Evolutionary conservation across 169 alveolate species (phyloP).

Genomic region (Perkinsus olseni): DNA sequence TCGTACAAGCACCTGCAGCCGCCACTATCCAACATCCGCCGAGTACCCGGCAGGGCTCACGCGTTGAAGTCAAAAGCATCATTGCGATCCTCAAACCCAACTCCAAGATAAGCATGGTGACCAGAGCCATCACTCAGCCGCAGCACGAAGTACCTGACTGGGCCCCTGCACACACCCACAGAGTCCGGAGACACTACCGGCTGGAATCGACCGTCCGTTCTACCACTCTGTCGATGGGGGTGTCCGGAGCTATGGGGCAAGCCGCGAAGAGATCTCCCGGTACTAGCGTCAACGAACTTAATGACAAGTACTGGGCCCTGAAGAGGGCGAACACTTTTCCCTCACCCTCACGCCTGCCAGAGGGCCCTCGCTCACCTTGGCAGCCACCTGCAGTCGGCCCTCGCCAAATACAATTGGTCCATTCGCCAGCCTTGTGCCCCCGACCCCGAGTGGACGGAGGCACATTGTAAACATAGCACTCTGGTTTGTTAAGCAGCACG

Average conservation of each 20-base stretch:
- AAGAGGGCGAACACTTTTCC: background rate
- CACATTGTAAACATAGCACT: conserved; percentile 20
- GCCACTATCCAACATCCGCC: background rate
- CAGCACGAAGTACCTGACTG: conserved; percentile 19
- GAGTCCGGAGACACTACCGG: background rate
- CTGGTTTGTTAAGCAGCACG: conserved; percentile 8
- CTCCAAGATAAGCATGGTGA: conserved; percentile 20
- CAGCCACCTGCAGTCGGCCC: conserved; percentile 17
- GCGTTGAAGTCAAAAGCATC: conserved; percentile 30
- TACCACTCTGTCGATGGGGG: conserved; percentile 11
- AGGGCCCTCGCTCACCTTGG: conserved; percentile 16
- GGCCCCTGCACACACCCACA: background rate
- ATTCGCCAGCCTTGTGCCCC: conserved; percentile 22
- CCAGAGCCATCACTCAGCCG: conserved; percentile 24
- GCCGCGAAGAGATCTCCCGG: conserved; percentile 25
- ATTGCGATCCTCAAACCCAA: conserved; percentile 25
- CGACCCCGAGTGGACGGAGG: conserved; percentile 12
- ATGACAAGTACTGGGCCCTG: background rate
- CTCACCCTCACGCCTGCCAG: background rate
- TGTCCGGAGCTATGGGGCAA: conserved; percentile 25
- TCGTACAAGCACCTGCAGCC: background rate
- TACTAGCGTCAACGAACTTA: conserved; percentile 8
- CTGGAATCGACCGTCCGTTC: conserved; percentile 10
- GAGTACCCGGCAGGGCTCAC: background rate
- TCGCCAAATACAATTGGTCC: conserved; percentile 17